A percentile compares a stretch with the other conserved stretches of the same genome.
These are phyloP conservation scores for Cladosporium sp. DNA, from an alignment of 2,329 filamentous ascomycete genomes.

Conservation along the genomic window DNA sequence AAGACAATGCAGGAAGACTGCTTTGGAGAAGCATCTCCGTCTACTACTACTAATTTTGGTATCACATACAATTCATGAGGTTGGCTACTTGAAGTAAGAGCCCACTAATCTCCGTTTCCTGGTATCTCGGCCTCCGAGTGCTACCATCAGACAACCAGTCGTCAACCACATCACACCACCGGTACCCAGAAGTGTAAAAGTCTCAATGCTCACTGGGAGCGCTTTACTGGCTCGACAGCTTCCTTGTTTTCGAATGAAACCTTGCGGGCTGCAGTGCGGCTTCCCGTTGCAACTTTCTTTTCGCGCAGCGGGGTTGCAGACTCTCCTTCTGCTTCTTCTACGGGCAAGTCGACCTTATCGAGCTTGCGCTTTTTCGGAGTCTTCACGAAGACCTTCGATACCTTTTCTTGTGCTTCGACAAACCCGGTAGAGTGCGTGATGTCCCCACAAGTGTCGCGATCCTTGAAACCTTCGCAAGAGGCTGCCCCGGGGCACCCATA, in stretches of 20 bases:
- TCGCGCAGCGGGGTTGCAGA: not conserved
- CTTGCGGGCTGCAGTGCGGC: not conserved
- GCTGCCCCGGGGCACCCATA: too few relatives aligned
- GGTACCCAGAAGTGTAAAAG: not conserved
- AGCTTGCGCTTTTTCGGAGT: not conserved
- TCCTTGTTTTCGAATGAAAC: not conserved
- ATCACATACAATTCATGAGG: not conserved
- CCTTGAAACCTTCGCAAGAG: too few relatives aligned
- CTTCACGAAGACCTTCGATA: too few relatives aligned
- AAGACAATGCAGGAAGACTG: not conserved
- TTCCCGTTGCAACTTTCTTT: not conserved
- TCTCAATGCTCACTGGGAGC: not conserved
- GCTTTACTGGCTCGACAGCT: not conserved
- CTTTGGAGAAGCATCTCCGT: not conserved
- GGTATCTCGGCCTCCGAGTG: not conserved
- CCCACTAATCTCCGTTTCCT: not conserved
- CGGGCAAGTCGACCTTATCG: not conserved
- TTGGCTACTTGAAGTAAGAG: not conserved
- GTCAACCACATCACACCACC: not conserved
- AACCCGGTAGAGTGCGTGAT: too few relatives aligned
- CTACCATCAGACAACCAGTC: not conserved
- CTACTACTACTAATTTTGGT: not conserved
- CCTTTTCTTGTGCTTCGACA: too few relatives aligned
- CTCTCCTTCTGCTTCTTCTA: too few relatives aligned
- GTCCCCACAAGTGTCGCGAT: too few relatives aligned